A percentile compares a stretch with the other conserved stretches of the same genome.
phyloP scores from a whole-genome alignment of 257 asterid genomes.

The Paraleonurus japonicus region DNA sequence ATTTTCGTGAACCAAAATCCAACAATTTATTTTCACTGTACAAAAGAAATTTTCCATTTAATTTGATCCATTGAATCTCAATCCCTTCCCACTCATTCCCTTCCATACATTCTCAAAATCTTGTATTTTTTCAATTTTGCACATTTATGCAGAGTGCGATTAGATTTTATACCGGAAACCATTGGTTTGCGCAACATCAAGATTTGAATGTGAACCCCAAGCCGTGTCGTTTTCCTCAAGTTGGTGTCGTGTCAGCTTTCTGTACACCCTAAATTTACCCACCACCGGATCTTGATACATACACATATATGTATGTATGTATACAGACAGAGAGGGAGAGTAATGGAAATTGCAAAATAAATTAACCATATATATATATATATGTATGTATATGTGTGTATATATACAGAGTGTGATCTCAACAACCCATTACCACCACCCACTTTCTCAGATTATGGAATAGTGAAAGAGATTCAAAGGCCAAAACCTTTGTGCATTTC shows the following conservation, averaged over 20 bases:
- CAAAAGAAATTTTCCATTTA: not conserved
- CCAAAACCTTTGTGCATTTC: constrained; percentile 23
- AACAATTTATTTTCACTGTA: constrained; percentile 19
- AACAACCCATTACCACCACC: constrained; percentile 58
- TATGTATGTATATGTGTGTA: no score
- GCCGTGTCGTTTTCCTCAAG: constrained; percentile 42
- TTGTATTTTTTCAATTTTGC: not conserved
- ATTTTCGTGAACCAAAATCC: constrained; percentile 10
- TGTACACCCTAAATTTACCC: constrained; percentile 31
- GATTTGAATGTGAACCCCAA: constrained; percentile 34
- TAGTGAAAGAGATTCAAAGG: constrained; percentile 10
- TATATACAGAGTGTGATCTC: constrained; percentile 25
- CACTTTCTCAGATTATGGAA: constrained; percentile 36
- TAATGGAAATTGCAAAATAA: not conserved
- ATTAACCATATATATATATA: no score
- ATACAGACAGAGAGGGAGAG: not conserved
- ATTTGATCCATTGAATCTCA: constrained; percentile 73
- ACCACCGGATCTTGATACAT: constrained; percentile 48
- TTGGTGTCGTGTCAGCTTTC: constrained; percentile 25
- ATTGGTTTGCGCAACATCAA: constrained; percentile 26
- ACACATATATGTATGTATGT: not conserved
- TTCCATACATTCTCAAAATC: constrained; percentile 58
- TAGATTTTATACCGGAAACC: constrained; percentile 23
- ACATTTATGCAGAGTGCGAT: not conserved
- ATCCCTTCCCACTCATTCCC: constrained; percentile 57